phyloP scores from a whole-genome alignment of 305 asterid genomes.

The Rubia peregrina region DNA sequence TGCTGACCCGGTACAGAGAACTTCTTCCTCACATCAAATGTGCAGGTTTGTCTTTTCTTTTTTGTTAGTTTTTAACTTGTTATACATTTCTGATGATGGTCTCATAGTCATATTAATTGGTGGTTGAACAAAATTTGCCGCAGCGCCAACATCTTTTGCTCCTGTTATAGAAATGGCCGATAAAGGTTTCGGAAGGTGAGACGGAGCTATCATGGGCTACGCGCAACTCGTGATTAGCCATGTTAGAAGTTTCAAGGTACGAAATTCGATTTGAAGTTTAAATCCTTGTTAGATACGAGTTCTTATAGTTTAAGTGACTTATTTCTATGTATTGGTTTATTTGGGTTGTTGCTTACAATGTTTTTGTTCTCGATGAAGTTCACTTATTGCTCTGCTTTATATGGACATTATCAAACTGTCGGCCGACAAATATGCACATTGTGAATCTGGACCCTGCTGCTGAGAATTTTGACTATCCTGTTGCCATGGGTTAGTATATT shows the following conservation, averaged over 20 bases:
- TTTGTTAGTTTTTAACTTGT: constrained; percentile 9
- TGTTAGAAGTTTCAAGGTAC: constrained; percentile 97
- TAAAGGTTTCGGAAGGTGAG: constrained; percentile 16
- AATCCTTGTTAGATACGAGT: neutral
- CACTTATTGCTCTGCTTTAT: constrained; percentile 83
- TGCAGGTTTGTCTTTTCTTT: constrained; percentile 50
- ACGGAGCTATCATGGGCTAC: constrained; percentile 59
- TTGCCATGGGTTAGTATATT: constrained; percentile 67
- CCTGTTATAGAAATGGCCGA: constrained; percentile 57
- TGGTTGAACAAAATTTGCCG: constrained; percentile 20
- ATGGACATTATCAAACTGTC: constrained; percentile 68
- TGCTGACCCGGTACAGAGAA: constrained; percentile 67
- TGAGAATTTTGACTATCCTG: constrained; percentile 86
- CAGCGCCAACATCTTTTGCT: constrained; percentile 98
- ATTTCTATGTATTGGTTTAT: neutral
- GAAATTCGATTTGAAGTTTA: constrained; percentile 9
- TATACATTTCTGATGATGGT: constrained; percentile 4
- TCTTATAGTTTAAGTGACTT: neutral
- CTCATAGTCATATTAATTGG: constrained; percentile 12
- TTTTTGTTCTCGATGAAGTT: constrained; percentile 45
- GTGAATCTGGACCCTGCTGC: constrained; percentile 98
- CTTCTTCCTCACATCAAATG: constrained; percentile 63
- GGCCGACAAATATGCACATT: constrained; percentile 68
- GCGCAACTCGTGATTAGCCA: constrained; percentile 97
- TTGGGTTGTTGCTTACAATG: neutral